Conservation (phyloP, 2,329 filamentous ascomycete species). For the Ophiosphaerella korrae region DNA sequence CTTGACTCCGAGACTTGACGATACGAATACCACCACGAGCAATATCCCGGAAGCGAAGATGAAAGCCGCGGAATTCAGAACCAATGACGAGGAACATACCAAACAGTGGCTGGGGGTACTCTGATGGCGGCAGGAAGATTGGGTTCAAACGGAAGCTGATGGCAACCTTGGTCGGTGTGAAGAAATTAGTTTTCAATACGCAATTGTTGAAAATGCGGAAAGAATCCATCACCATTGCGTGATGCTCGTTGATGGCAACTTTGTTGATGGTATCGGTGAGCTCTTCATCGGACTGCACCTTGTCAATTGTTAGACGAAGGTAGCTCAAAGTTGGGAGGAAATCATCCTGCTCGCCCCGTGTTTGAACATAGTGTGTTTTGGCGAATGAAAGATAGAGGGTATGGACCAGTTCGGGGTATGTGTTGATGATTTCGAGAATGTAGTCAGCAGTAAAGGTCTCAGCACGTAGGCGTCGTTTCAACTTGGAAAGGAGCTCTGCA, state of each 20-base stretch:
- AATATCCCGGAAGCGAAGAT: slow-evolving; percentile 96
- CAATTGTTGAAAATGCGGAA: slow-evolving; percentile 95
- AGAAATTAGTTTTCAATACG: slow-evolving; percentile 95
- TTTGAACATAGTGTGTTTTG: slow-evolving; percentile 78
- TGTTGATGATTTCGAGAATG: slow-evolving; percentile 94
- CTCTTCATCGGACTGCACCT: slow-evolving; percentile 55
- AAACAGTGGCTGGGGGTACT: slow-evolving; percentile 92
- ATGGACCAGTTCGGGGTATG: slow-evolving; percentile 85
- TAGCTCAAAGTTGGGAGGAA: slow-evolving; percentile 74
- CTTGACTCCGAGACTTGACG: slow-evolving; percentile 95
- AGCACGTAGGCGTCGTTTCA: slow-evolving; percentile 92
- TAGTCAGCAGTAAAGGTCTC: slow-evolving; percentile 99
- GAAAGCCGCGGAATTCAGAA: slow-evolving; percentile 95
- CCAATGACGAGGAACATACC: slow-evolving; percentile 99
- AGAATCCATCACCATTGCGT: slow-evolving; percentile 96
- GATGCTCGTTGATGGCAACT: slow-evolving; percentile 76
- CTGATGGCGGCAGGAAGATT: slow-evolving; percentile 82
- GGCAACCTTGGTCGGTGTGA: slow-evolving; percentile 97
- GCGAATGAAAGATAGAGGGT: slow-evolving; percentile 91
- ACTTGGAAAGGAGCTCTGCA: slow-evolving; percentile 84
- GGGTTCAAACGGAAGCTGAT: slow-evolving; percentile 94
- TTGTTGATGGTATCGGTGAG: slow-evolving; percentile 48
- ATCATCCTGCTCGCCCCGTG: slow-evolving; percentile 66
- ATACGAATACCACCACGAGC: slow-evolving; percentile 97
- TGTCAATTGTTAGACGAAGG: slow-evolving; percentile 67